phyloP scores from a whole-genome alignment of 805 yeast species.

The Priceomyces haplophilus region DNA sequence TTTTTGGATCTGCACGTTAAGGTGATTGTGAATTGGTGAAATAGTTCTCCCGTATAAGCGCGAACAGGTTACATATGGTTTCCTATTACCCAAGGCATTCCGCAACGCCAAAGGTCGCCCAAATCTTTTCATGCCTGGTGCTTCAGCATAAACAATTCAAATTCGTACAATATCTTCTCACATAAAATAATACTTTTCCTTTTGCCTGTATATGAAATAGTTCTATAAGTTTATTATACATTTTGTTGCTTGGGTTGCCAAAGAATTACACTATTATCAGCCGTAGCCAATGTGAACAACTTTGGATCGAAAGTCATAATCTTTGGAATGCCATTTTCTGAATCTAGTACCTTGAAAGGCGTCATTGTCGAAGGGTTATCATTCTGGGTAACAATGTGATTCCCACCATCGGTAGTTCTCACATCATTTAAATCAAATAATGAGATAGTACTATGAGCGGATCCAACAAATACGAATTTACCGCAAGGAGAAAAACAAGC shows the following conservation, averaged over 20 bases:
- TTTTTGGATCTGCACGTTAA: neutral
- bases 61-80: no score
- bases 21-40: no score
- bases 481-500: slow-evolving; percentile 41
- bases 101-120: no score
- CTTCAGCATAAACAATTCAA: no score
- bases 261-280: slow-evolving; percentile 45
- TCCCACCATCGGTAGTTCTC: slow-evolving; percentile 20
- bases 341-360: slow-evolving; percentile 22
- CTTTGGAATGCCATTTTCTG: slow-evolving; percentile 40
- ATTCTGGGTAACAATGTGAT: slow-evolving; percentile 13
- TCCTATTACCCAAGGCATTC: no score
- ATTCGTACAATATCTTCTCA: no score
- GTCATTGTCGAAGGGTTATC: slow-evolving; percentile 19
- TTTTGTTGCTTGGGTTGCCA: slow-evolving; percentile 29
- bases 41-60: no score
- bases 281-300: slow-evolving; percentile 58
- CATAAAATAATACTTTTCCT: neutral
- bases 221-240: neutral
- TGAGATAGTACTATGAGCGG: slow-evolving; percentile 21
- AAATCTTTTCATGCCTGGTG: no score
- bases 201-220: neutral
- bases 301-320: slow-evolving; percentile 61
- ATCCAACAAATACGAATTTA: slow-evolving; percentile 33
- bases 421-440: slow-evolving; percentile 29